phyloP scores from a whole-genome alignment of 352 stramenopile species.

The Globisporangium sylvaticum region DNA sequence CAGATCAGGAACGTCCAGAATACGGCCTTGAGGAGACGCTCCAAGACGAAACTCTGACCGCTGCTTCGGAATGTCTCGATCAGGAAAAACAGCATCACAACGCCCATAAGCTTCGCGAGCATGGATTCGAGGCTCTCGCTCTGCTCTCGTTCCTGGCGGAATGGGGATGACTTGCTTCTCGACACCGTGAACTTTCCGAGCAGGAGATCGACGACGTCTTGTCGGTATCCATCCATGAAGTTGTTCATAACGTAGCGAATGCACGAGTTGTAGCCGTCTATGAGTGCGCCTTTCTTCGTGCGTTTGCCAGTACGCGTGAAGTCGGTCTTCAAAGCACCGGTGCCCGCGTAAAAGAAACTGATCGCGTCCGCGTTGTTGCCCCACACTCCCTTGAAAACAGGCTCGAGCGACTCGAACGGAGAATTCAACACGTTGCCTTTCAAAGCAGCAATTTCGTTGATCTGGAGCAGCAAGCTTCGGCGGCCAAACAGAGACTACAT shows the following conservation, averaged over 20 bases:
- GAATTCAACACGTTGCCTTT: slow-evolving; percentile 70
- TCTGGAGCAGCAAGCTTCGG: slow-evolving; percentile 81
- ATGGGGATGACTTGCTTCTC: slow-evolving; percentile 51
- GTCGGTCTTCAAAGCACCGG: slow-evolving; percentile 93
- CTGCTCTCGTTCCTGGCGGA: slow-evolving; percentile 20
- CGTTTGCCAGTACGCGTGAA: slow-evolving; percentile 94
- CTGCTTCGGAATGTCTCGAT: slow-evolving; percentile 49
- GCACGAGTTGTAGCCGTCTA: slow-evolving; percentile 94
- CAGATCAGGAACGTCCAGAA: slow-evolving; percentile 50
- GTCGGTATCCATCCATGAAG: slow-evolving; percentile 91
- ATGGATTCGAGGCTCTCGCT: slow-evolving; percentile 56
- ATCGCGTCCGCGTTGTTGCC: slow-evolving; percentile 96
- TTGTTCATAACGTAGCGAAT: slow-evolving; percentile 96
- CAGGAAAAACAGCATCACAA: slow-evolving; percentile 55
- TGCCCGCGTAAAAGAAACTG: slow-evolving; percentile 92
- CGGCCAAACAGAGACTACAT: slow-evolving; percentile 92
- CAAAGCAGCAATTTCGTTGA: slow-evolving; percentile 65
- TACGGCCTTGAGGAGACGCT: slow-evolving; percentile 51
- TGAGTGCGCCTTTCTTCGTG: slow-evolving; percentile 89
- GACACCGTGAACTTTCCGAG: slow-evolving; percentile 56
- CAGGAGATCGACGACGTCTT: slow-evolving; percentile 93
- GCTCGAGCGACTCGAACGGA: slow-evolving; percentile 63
- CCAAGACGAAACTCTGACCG: slow-evolving; percentile 41
- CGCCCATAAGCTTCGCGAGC: slow-evolving; percentile 43
- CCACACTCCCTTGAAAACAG: slow-evolving; percentile 90